These are phyloP conservation scores for Globisporangium okanoganense DNA, from an alignment of 352 stramenopile species.

Conservation along the genomic window DNA sequence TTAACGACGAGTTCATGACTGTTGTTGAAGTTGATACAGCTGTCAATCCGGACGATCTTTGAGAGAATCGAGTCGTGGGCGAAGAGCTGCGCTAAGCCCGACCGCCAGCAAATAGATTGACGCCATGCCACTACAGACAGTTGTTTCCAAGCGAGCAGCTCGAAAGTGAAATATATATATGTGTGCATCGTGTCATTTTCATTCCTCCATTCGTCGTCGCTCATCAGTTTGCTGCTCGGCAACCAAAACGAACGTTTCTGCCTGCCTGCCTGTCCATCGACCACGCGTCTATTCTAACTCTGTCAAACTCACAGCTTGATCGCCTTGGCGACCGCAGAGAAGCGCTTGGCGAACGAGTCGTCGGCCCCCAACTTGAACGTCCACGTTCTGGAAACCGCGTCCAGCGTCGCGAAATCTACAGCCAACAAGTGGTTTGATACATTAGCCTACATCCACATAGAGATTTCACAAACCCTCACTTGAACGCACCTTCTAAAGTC, in stretches of 20 bases:
- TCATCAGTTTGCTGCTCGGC: neutral
- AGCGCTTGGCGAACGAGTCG: slow-evolving; percentile 46
- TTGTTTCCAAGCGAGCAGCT: too few relatives aligned
- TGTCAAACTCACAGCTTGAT: slow-evolving; percentile 38
- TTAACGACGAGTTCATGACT: neutral
- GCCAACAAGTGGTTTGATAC: neutral
- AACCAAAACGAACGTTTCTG: neutral
- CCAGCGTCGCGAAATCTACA: slow-evolving; percentile 45
- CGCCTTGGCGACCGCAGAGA: slow-evolving; percentile 37
- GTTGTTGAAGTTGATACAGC: neutral
- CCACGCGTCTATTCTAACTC: slow-evolving; percentile 2
- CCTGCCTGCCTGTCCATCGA: neutral
- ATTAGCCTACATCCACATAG: neutral
- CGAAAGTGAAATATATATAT: neutral
- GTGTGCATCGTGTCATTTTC: neutral
- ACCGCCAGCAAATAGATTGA: neutral
- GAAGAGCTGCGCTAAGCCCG: neutral
- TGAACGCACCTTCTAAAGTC: slow-evolving; percentile 32
- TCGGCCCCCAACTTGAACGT: slow-evolving; percentile 45
- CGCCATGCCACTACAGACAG: too few relatives aligned
- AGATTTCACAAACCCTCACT: neutral
- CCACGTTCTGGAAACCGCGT: slow-evolving; percentile 44
- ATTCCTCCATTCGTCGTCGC: neutral
- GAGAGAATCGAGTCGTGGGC: neutral
- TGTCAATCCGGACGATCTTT: neutral